Evolutionary conservation across 441 rosid species (phyloP).

Genomic region (Adansonia rubrostipa): DNA sequence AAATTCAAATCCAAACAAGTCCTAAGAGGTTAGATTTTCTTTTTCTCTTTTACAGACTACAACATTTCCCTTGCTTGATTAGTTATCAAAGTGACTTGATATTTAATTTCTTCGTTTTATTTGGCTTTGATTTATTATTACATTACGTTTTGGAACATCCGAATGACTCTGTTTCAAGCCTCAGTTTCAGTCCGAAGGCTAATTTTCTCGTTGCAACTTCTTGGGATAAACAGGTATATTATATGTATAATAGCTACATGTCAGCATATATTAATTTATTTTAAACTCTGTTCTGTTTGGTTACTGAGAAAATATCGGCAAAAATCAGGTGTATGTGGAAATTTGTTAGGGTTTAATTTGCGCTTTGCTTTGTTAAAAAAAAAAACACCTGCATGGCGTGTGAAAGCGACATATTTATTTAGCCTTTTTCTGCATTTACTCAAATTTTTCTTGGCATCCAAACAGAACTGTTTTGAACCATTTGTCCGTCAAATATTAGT

Average conservation of each 20-base stretch:
- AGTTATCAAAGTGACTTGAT: neutral
- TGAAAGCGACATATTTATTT: neutral
- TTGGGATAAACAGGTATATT: constrained; percentile 65
- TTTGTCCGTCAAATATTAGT: neutral
- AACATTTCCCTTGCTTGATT: neutral
- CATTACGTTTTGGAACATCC: constrained; percentile 80
- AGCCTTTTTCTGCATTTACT: neutral
- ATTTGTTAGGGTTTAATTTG: neutral
- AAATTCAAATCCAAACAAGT: constrained; percentile 78
- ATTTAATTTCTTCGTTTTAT: neutral
- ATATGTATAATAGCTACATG: neutral
- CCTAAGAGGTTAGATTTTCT: constrained; percentile 63
- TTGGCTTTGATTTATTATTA: neutral
- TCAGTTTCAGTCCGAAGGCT: constrained; percentile 87
- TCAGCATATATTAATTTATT: constrained; percentile 12
- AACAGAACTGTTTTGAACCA: neutral
- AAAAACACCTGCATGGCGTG: neutral
- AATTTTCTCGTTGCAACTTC: constrained; percentile 83
- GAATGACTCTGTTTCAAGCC: constrained; percentile 80
- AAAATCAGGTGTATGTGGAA: neutral
- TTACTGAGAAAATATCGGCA: constrained; percentile 1
- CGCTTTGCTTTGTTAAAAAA: neutral
- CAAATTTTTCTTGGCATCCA: constrained; percentile 6
- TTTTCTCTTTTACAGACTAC: neutral
- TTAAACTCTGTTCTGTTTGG: constrained; percentile 14